These are phyloP conservation scores for Oligophagozyma castellii DNA, from an alignment of 1,139 yeast species.

Conservation along the genomic window DNA sequence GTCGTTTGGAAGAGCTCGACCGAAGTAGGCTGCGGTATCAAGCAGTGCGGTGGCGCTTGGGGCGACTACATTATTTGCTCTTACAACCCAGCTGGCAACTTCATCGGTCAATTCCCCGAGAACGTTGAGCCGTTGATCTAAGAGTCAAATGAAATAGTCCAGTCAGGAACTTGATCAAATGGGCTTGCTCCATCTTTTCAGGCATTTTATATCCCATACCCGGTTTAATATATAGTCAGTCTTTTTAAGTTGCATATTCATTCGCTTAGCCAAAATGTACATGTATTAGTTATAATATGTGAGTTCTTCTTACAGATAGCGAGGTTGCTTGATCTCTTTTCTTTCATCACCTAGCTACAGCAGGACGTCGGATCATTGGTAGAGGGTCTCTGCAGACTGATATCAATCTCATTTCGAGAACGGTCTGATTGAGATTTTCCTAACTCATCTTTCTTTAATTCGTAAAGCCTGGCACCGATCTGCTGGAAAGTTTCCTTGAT, in stretches of 20 bases:
- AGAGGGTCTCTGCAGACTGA: slow-evolving; percentile 34
- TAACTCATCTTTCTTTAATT: slow-evolving; percentile 16
- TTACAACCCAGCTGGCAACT: slow-evolving; percentile 49
- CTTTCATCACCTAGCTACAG: slow-evolving; percentile 23
- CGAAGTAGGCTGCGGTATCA: slow-evolving; percentile 48
- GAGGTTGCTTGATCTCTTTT: not conserved
- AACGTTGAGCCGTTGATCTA: slow-evolving; percentile 32
- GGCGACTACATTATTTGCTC: slow-evolving; percentile 57
- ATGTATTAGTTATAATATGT: too few species aligned
- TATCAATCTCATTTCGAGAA: slow-evolving; percentile 16
- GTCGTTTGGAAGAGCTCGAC: slow-evolving; percentile 48
- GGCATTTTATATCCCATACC: not conserved
- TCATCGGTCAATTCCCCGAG: slow-evolving; percentile 29
- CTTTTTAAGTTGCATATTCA: too few species aligned
- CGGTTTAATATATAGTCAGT: too few species aligned
- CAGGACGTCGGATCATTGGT: slow-evolving; percentile 32
- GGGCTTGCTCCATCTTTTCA: not conserved
- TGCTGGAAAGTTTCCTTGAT: slow-evolving; percentile 70
- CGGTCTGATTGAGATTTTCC: slow-evolving; percentile 11
- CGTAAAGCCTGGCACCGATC: slow-evolving; percentile 54
- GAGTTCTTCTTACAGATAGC: not conserved
- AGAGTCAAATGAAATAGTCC: not conserved
- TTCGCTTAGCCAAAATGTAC: too few species aligned
- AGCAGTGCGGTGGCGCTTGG: slow-evolving; percentile 33
- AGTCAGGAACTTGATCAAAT: too few species aligned